Evolutionary conservation across 202 grass and related monocot species (phyloP).

Genomic region (Bolboschoenoplectus hybrid): DNA sequence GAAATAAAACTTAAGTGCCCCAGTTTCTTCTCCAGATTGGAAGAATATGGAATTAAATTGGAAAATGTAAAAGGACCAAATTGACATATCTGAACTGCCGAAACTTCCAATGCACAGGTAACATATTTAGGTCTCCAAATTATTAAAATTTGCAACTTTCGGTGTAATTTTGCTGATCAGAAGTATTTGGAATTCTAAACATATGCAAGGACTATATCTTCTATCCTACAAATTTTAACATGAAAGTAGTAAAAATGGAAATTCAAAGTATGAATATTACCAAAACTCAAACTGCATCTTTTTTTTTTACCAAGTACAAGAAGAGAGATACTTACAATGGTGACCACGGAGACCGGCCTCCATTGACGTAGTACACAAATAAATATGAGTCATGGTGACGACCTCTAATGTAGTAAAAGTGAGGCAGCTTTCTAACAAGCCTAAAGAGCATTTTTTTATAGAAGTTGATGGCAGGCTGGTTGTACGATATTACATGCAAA

Average conservation of each 20-base stretch:
- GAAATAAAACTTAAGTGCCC: not conserved
- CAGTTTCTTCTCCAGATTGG: constrained; percentile 14
- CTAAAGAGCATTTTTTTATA: constrained; percentile 98
- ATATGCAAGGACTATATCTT: not conserved
- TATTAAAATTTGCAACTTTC: not conserved
- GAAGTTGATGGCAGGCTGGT: constrained; percentile 90
- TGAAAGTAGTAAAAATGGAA: not conserved
- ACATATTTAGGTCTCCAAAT: not conserved
- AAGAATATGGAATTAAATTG: constrained; percentile 14
- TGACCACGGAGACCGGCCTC: constrained; percentile 72
- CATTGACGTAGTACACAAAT: constrained; percentile 95
- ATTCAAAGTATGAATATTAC: constrained; percentile 21
- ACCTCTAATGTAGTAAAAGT: constrained; percentile 93
- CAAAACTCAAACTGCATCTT: constrained; percentile 14
- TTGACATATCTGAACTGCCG: not conserved
- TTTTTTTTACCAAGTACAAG: constrained; percentile 28
- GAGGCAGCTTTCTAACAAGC: constrained; percentile 73
- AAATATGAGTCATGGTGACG: constrained; percentile 95
- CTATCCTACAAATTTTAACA: not conserved
- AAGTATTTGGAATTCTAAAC: constrained; percentile 11
- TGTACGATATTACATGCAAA: constrained; percentile 98
- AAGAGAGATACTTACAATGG: constrained; percentile 74
- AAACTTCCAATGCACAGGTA: not conserved
- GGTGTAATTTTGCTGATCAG: not conserved
- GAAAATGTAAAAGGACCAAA: constrained; percentile 15